Evolutionary conservation across 768 basidiomycete genomes (phyloP).

Genomic region (Boletus sp.): DNA sequence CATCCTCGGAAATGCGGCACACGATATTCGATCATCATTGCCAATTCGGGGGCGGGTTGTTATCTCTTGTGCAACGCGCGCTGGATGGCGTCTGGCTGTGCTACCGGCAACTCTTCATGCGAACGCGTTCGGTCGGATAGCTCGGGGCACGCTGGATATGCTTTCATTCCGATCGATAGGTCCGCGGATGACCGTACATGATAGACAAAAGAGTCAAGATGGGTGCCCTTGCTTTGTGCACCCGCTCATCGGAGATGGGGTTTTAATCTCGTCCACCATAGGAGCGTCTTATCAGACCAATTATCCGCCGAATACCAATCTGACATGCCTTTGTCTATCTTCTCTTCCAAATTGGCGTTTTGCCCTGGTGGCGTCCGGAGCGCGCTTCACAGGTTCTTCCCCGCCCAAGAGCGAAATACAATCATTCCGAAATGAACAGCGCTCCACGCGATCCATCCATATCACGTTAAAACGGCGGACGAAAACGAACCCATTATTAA

Average conservation of each 20-base stretch:
- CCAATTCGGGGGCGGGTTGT: constrained; percentile 1
- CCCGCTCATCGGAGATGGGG: constrained; percentile 8
- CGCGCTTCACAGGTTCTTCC: not conserved
- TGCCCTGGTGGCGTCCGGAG: constrained; percentile 7
- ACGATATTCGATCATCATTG: constrained; percentile 9
- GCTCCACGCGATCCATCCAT: constrained; percentile 16
- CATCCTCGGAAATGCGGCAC: constrained; percentile 25
- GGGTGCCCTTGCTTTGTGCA: not conserved
- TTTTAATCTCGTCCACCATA: constrained; percentile 7
- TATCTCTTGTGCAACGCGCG: not conserved
- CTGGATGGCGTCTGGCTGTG: not conserved
- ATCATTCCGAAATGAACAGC: constrained; percentile 18
- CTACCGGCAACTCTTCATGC: not conserved
- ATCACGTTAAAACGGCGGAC: constrained; percentile 1
- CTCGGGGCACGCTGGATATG: not conserved
- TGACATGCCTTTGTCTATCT: not conserved
- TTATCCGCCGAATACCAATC: constrained; percentile 1
- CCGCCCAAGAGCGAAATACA: not conserved
- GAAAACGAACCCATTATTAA: constrained; percentile 5
- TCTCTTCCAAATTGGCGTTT: not conserved
- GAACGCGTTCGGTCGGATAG: not conserved
- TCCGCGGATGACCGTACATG: not conserved
- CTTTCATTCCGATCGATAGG: not conserved
- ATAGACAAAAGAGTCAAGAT: not conserved
- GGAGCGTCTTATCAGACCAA: constrained; percentile 7